A percentile compares a stretch with the other conserved stretches of the same genome.
Evolutionary conservation across 805 yeast genomes (phyloP).

Genomic region (Barnettozyma sp.): DNA sequence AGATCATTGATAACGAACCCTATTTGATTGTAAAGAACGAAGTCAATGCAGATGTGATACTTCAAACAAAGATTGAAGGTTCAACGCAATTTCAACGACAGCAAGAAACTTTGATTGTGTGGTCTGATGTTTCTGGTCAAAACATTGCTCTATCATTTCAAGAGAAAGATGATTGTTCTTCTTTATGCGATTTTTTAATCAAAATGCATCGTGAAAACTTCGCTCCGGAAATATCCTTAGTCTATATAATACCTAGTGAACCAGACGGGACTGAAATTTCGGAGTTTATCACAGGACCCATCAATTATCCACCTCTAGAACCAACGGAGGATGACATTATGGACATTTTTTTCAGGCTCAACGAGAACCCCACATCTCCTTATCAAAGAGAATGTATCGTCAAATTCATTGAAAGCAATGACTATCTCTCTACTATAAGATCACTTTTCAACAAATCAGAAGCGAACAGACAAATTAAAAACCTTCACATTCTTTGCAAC

Average conservation of each 20-base stretch:
- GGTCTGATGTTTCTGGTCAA: conserved; percentile 70
- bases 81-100: conserved; percentile 83
- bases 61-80: conserved; percentile 66
- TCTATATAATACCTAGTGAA: conserved; percentile 52
- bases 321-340: conserved; percentile 46
- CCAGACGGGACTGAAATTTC: conserved; percentile 46
- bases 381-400: conserved; percentile 57
- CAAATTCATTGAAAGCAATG: conserved; percentile 44
- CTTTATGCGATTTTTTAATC: conserved; percentile 73
- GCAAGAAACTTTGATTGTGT: conserved; percentile 87
- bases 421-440: conserved; percentile 48
- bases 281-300: conserved; percentile 77
- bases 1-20: conserved; percentile 39
- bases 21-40: conserved; percentile 71
- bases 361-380: conserved; percentile 47
- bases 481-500: conserved; percentile 61
- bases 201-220: conserved; percentile 47
- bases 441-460: conserved; percentile 53
- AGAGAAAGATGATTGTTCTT: conserved; percentile 83
- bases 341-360: conserved; percentile 48
- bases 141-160: conserved; percentile 90
- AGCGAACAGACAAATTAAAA: conserved; percentile 39
- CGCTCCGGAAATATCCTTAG: conserved; percentile 64
- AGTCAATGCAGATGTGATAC: conserved; percentile 47
- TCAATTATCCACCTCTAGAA: conserved; percentile 51